Base-by-base conservation (phyloP, 768 basidiomycete genomes). In the Hortiboletus campestris region DNA sequence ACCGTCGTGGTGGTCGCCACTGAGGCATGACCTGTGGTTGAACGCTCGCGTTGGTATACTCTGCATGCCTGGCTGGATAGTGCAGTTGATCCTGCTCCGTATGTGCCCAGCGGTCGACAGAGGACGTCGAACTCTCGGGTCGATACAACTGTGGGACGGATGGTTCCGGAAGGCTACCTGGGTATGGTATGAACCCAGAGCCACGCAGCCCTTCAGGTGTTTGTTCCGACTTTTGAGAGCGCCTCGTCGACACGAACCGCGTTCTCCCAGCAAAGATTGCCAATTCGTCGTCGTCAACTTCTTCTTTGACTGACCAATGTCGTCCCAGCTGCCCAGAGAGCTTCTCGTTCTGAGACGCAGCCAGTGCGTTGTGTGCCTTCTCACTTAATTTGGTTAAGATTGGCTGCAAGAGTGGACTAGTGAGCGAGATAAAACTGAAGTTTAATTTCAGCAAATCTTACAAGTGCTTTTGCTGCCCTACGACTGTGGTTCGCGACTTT, bases 191-290 rank as follows among this genome's bases (percentile, higher is more conserved):
- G 13, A 43, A 51, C 40, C 48, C 62, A n/a, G 62, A 36, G 10
- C 54, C 12, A 51, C 55, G 57, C 6, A 2, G 22, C 1, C 35
- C 49, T 7, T 64, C 67, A 2, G 52, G 31, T 2, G 52, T 11
- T 36, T 61, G 59, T 40, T 51, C 59, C 25, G 56, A 52, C 22
- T 67, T 66, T 32, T 57, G 67, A 31, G 70, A 52, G 65, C 71
- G 72, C 61, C 78, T 77, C 9, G 75, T 72, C 3, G 83, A 80
- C 14, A 88, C 80, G 39, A 89, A 80, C 10, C 82, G 76, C 0
- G 82, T 85, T 55, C 82, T 80, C 5, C 88, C 88, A 0, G 85
- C 82, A 62, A 89, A 85, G 42, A 89, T 86, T 0, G 81, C 75
- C 5, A 90, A 74, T 57, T 87, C 88, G 55, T 89, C 88, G 19